A percentile compares a stretch with the other conserved stretches of the same genome.
Evolutionary conservation across 2,329 filamentous ascomycete species (phyloP).

Genomic region (Dendrostoma leiphaemia): DNA sequence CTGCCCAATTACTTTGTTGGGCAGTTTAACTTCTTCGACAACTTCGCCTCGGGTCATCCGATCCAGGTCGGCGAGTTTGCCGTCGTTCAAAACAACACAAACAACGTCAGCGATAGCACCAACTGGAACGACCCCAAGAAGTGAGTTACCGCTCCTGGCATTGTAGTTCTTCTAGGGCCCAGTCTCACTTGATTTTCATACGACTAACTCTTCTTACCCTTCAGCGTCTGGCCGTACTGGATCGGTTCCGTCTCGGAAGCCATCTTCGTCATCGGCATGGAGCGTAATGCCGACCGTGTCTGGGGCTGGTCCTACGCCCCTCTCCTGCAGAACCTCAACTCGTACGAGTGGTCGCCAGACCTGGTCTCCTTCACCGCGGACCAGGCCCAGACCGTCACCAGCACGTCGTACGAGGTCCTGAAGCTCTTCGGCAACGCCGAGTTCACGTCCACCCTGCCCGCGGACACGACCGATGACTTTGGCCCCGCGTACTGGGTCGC

Average conservation of each 20-base stretch:
- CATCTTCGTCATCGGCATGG: slow-evolving; percentile 51
- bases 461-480: slow-evolving; percentile 22
- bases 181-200: background rate
- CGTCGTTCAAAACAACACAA: slow-evolving; percentile 30
- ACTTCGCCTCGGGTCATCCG: slow-evolving; percentile 31
- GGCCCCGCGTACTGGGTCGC: slow-evolving; percentile 18
- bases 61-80: slow-evolving; percentile 37
- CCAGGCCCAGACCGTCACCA: slow-evolving; percentile 14
- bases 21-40: slow-evolving; percentile 38
- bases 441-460: slow-evolving; percentile 17
- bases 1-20: slow-evolving; percentile 30
- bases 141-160: background rate
- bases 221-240: slow-evolving; percentile 44
- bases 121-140: slow-evolving; percentile 10
- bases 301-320: slow-evolving; percentile 13
- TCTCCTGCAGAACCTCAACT: slow-evolving; percentile 38
- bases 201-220: slow-evolving; percentile 6
- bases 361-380: slow-evolving; percentile 17
- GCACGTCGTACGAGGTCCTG: slow-evolving; percentile 17
- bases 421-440: slow-evolving; percentile 11
- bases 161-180: background rate
- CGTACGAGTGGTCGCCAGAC: slow-evolving; percentile 47
- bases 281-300: slow-evolving; percentile 38
- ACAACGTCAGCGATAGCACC: slow-evolving; percentile 18
- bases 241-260: slow-evolving; percentile 59